Conservation (phyloP, 2,329 filamentous ascomycete species). For the Fusarium sulawesiense region DNA sequence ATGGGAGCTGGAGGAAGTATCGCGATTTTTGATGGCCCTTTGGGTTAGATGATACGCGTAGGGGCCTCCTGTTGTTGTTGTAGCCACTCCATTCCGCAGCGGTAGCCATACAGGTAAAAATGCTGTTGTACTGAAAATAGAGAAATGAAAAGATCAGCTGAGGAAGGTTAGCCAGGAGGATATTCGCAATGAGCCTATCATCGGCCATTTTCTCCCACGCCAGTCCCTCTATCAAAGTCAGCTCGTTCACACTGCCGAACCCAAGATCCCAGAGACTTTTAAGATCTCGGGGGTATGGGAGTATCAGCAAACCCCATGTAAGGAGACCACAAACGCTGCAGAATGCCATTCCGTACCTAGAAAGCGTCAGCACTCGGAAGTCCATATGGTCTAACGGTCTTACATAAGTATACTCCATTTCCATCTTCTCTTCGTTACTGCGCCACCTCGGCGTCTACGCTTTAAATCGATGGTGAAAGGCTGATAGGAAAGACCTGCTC, state of each 20-base stretch:
- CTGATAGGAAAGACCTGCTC: accelerated
- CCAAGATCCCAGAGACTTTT: not conserved
- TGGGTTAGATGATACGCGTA: not conserved
- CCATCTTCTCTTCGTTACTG: not conserved
- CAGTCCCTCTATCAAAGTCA: not conserved
- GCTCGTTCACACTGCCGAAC: not conserved
- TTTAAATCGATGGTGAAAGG: accelerated
- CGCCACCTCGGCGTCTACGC: accelerated
- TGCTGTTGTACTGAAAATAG: not conserved
- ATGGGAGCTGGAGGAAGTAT: not conserved
- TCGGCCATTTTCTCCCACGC: too few relatives aligned
- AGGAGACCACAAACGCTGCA: accelerated
- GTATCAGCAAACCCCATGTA: accelerated
- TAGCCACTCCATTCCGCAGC: not conserved
- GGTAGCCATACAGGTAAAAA: not conserved
- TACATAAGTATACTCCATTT: not conserved
- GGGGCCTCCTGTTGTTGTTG: not conserved
- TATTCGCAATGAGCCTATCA: accelerated
- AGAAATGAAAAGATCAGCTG: not conserved
- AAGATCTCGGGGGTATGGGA: accelerated
- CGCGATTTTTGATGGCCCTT: not conserved
- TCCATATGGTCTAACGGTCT: accelerated
- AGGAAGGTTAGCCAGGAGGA: not conserved
- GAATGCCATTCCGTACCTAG: not conserved
- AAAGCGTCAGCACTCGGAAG: accelerated